phyloP scores from a whole-genome alignment of 352 stramenopile species.

The Phytophthora uliginosa region DNA sequence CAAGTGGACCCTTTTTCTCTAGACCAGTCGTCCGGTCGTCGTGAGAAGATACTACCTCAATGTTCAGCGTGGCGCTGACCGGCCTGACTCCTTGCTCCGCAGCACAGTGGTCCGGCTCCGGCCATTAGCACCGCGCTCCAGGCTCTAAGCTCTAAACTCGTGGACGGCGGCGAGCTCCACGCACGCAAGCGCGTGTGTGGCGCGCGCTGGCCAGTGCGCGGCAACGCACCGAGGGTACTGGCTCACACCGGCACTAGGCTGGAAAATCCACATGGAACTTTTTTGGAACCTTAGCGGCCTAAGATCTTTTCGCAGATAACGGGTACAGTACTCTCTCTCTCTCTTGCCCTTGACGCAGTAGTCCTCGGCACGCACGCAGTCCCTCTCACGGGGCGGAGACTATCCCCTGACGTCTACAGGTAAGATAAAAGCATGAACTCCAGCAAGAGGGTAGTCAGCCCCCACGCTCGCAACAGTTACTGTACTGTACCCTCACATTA shows the following conservation, averaged over 20 bases:
- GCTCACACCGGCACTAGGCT: conserved; percentile 4
- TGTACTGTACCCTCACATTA: not conserved
- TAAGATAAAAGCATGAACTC: not conserved
- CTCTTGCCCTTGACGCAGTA: not conserved
- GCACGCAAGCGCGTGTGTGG: not conserved
- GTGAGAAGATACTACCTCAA: conserved; percentile 30
- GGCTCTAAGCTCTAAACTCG: not conserved
- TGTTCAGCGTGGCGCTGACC: conserved; percentile 11
- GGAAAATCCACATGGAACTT: conserved; percentile 14
- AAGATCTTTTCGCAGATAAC: conserved; percentile 14
- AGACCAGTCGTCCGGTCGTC: conserved; percentile 9
- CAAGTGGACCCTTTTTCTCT: conserved; percentile 20
- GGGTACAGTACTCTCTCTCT: not conserved
- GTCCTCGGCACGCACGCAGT: not conserved
- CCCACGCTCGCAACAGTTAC: conserved; percentile 15
- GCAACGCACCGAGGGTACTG: conserved; percentile 5
- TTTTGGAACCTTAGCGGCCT: conserved; percentile 29
- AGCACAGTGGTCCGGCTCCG: not conserved
- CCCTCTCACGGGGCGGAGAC: not conserved
- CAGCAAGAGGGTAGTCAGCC: conserved; percentile 8
- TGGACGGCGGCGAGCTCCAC: not conserved
- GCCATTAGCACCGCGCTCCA: not conserved
- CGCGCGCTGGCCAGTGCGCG: not conserved
- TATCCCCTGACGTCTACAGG: not conserved
- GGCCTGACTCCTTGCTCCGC: not conserved